Evolutionary conservation across 495 filamentous ascomycete genomes (phyloP).

Genomic region (Bathelium albidoporum): DNA sequence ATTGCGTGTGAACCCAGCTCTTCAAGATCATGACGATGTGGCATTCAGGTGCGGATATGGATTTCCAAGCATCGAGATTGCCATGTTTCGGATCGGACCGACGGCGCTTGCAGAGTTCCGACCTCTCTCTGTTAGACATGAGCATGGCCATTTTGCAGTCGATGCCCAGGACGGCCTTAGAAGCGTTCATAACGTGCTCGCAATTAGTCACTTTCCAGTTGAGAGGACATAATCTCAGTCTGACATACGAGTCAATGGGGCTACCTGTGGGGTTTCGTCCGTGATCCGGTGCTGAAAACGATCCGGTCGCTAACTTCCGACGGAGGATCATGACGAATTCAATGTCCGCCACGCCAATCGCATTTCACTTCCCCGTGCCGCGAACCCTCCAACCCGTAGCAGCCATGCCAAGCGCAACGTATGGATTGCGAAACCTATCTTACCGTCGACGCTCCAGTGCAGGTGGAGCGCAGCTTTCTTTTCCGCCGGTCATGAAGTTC

Average conservation of each 20-base stretch:
- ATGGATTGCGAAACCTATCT: neutral
- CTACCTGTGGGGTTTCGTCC: neutral
- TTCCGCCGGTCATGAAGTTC: neutral
- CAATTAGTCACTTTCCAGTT: neutral
- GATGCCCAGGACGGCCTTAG: no score
- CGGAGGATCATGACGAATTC: neutral
- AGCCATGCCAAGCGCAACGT: neutral
- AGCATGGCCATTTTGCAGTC: no score
- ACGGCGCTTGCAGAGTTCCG: neutral
- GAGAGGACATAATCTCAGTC: neutral
- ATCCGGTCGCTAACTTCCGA: neutral
- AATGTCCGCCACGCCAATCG: slow-evolving; percentile 1
- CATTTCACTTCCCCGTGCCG: neutral
- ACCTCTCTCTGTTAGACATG: no score
- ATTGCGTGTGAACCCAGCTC: no score
- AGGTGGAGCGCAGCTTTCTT: neutral
- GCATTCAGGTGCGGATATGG: no score
- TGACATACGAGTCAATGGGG: neutral
- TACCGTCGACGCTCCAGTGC: neutral
- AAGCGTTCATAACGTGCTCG: neutral
- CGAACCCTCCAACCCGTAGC: neutral
- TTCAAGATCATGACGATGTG: no score
- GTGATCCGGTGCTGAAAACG: neutral
- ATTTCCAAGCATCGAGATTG: neutral
- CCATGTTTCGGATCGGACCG: neutral